Evolutionary conservation across 352 stramenopile genomes (phyloP).

Genomic region (Phytophthora chlamydospora): DNA sequence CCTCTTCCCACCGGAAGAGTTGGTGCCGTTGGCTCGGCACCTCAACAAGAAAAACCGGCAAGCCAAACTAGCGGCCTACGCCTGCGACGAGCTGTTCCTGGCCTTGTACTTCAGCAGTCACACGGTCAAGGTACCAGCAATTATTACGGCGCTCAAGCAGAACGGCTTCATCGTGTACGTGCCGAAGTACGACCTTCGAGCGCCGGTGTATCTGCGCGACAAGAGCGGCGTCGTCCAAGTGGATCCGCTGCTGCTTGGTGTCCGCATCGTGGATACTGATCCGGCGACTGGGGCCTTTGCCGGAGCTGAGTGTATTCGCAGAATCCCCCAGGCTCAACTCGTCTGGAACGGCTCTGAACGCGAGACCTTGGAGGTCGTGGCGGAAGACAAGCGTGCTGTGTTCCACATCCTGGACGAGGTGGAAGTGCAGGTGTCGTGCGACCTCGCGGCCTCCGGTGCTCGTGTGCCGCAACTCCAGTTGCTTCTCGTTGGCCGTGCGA

Average conservation of each 20-base stretch:
- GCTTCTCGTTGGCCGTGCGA: constrained; percentile 65
- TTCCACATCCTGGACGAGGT: constrained; percentile 81
- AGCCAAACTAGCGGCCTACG: constrained; percentile 88
- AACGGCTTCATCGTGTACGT: constrained; percentile 95
- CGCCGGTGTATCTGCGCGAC: constrained; percentile 92
- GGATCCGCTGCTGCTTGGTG: constrained; percentile 71
- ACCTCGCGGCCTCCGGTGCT: constrained; percentile 69
- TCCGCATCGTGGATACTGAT: constrained; percentile 65
- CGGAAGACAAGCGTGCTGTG: constrained; percentile 19
- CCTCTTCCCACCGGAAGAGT: constrained; percentile 59
- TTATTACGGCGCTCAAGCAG: constrained; percentile 90
- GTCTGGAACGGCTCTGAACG: constrained; percentile 38
- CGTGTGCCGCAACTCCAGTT: constrained; percentile 79
- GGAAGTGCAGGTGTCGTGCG: constrained; percentile 82
- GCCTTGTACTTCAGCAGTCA: constrained; percentile 93
- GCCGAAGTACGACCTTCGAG: constrained; percentile 91
- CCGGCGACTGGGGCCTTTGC: constrained; percentile 70
- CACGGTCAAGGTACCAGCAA: constrained; percentile 78
- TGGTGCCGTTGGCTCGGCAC: constrained; percentile 83
- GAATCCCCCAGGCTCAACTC: constrained; percentile 62
- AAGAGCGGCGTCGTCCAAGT: constrained; percentile 87
- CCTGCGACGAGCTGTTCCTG: constrained; percentile 93
- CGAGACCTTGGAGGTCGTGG: constrained; percentile 37
- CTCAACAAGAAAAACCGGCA: constrained; percentile 92
- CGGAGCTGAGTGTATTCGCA: constrained; percentile 58